phyloP scores from a whole-genome alignment of 192 early-diverging fungal species.

The Coemansia sp. region DNA sequence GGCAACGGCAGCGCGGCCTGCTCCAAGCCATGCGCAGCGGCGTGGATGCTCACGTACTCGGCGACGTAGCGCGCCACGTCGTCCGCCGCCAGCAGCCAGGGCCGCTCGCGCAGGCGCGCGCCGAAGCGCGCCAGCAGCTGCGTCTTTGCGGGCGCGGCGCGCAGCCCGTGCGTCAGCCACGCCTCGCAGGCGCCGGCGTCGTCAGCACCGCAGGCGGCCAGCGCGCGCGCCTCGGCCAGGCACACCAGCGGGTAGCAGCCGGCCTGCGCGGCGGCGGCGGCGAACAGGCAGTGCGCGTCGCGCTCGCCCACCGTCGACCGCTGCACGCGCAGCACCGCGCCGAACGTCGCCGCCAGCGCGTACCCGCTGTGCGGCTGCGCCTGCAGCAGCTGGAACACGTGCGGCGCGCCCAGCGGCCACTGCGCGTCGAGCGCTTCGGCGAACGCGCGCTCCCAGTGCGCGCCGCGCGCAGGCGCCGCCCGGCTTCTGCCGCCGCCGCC shows the following conservation, averaged over 20 bases:
- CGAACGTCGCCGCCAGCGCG: constrained; percentile 27
- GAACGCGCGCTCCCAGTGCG: constrained; percentile 32
- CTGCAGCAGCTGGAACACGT: constrained; percentile 41
- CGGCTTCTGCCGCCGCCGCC: too few species aligned
- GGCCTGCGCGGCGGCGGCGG: constrained; percentile 38
- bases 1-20: constrained; percentile 32
- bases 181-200: constrained; percentile 36
- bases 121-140: constrained; percentile 47
- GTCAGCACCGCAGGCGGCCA: constrained; percentile 31
- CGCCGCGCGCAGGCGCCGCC: constrained; percentile 13
- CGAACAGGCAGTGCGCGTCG: constrained; percentile 46
- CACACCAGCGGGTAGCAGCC: constrained; percentile 48
- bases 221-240: constrained; percentile 25
- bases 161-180: constrained; percentile 31
- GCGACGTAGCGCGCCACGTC: constrained; percentile 28
- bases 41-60: constrained; percentile 36
- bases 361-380: constrained; percentile 46
- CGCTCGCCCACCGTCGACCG: constrained; percentile 37
- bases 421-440: constrained; percentile 18
- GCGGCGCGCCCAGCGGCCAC: constrained; percentile 42
- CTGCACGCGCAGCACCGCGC: constrained; percentile 18
- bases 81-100: constrained; percentile 26
- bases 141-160: constrained; percentile 12
- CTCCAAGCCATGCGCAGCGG: too few species aligned
- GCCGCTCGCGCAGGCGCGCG: constrained; percentile 14